A percentile compares a stretch with the other conserved stretches of the same genome.
Conservation (phyloP, 768 basidiomycete species). For the Terana coerulea region DNA sequence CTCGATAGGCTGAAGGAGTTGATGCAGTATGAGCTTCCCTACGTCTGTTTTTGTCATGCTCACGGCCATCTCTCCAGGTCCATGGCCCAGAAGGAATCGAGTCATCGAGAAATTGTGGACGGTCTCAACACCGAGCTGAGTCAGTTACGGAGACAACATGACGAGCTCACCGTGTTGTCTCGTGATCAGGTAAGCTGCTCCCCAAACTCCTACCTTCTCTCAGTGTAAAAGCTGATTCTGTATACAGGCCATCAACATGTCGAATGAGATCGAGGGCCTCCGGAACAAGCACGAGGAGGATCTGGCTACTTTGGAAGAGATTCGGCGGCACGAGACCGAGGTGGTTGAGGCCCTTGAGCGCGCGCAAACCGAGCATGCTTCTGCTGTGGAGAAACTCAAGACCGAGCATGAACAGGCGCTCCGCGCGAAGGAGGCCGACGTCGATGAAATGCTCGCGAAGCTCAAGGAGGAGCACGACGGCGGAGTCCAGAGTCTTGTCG, state of each 20-base stretch:
- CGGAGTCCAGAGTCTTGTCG: constrained; percentile 17
- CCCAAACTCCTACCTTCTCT: background rate
- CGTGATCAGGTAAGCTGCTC: constrained; percentile 67
- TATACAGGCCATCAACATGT: constrained; percentile 77
- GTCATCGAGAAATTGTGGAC: constrained; percentile 80
- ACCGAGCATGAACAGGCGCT: constrained; percentile 43
- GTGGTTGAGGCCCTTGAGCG: constrained; percentile 47
- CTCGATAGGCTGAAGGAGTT: constrained; percentile 83
- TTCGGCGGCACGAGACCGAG: constrained; percentile 53
- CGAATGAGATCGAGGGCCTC: constrained; percentile 76
- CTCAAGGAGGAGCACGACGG: constrained; percentile 46
- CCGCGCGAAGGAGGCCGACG: constrained; percentile 36
- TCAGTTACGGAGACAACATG: constrained; percentile 73
- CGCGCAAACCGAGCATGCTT: constrained; percentile 46
- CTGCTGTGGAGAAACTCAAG: constrained; percentile 44
- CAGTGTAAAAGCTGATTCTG: background rate
- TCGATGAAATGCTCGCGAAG: constrained; percentile 37
- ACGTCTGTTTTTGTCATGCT: background rate
- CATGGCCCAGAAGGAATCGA: constrained; percentile 96
- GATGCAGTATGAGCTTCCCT: constrained; percentile 70
- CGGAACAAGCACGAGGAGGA: constrained; percentile 56
- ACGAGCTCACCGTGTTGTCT: constrained; percentile 76
- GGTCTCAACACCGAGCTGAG: constrained; percentile 62
- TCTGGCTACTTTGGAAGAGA: constrained; percentile 45
- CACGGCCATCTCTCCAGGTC: constrained; percentile 48